Base-by-base conservation (phyloP, 106 monocot genomes). In the Platanthera guangdongensis region DNA sequence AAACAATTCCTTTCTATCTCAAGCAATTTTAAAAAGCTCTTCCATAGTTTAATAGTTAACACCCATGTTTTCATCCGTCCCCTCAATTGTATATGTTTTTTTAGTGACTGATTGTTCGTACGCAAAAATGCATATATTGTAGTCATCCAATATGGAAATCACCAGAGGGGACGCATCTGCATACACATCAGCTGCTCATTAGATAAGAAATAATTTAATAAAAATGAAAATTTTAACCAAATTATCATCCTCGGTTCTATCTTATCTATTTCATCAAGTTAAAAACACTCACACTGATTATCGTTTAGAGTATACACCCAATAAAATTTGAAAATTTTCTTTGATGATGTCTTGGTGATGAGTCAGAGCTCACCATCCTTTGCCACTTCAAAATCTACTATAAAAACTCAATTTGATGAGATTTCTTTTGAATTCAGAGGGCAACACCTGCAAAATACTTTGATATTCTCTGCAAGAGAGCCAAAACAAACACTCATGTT, bases 41-140 rank as follows among this genome's bases (percentile, higher is more conserved):
- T 91, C 89, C 48, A 95, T 62, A 9, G 94, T 73, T 89, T 89
- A 89, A 50, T 95, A 91, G 64, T 95, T 95, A 51, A 95, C 94
- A 39, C 94, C 94, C 79, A 91, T 82, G 14, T 85, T 87, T 9
- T 78, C 57, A 64, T 89, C 85, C 28, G 80, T 87, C 0, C 94
- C 94, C 78, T 94, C 94, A 91, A 94, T 94, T 45, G 94, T 94
- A 57, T 90, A 94, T 6, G 93, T 94, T 63, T 94, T 94, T 13
- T 90, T 90, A 4, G 93, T 94, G n/a, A 91, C 94, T 18, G 90
- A 91, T 49, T 94, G 90, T 19, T 91, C 90, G 75, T 91, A 94
- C 47, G 94, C 94, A 80, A 94, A 94, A 68, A 94, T 94, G 71
- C 94, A 94, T 9, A 91, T 91, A 72, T 94, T 94, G 81, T 90